These are phyloP conservation scores for Leccinum insolens DNA, from an alignment of 1,284 basidiomycete species.

Conservation along the genomic window DNA sequence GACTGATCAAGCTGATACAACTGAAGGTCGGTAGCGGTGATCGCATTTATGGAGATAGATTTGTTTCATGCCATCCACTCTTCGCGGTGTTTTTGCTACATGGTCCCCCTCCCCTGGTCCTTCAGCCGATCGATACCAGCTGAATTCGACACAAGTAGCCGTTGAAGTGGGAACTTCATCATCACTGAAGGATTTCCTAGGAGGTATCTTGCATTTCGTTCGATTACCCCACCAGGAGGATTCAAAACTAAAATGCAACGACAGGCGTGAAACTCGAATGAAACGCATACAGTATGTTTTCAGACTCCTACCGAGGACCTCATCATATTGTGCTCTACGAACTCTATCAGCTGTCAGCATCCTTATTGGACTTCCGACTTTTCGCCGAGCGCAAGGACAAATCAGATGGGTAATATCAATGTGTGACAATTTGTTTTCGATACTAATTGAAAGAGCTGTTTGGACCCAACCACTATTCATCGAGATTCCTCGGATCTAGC, in stretches of 20 bases:
- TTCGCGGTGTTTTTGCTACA: neutral
- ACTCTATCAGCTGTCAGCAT: neutral
- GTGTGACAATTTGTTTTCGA: neutral
- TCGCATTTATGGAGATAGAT: neutral
- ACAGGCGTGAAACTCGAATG: neutral
- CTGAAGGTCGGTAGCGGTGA: neutral
- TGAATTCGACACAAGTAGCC: neutral
- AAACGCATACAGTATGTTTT: neutral
- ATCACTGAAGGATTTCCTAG: neutral
- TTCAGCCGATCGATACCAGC: neutral
- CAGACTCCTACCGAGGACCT: constrained; percentile 1
- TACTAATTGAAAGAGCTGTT: neutral
- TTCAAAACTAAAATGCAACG: neutral
- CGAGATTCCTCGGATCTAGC: neutral
- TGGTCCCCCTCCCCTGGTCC: neutral
- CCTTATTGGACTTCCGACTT: neutral
- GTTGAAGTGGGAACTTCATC: neutral
- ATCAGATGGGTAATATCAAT: neutral
- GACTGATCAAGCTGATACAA: constrained; percentile 2
- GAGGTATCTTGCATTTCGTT: neutral
- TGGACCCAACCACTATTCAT: neutral
- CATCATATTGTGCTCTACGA: neutral
- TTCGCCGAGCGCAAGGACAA: neutral
- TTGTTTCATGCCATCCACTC: neutral
- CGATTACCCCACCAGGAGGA: neutral